Percentiles rank a stretch among this genome's conserved stretches.
Evolutionary conservation across 2,329 filamentous ascomycete genomes (phyloP).

Genomic region (Aspergillus sojae): DNA sequence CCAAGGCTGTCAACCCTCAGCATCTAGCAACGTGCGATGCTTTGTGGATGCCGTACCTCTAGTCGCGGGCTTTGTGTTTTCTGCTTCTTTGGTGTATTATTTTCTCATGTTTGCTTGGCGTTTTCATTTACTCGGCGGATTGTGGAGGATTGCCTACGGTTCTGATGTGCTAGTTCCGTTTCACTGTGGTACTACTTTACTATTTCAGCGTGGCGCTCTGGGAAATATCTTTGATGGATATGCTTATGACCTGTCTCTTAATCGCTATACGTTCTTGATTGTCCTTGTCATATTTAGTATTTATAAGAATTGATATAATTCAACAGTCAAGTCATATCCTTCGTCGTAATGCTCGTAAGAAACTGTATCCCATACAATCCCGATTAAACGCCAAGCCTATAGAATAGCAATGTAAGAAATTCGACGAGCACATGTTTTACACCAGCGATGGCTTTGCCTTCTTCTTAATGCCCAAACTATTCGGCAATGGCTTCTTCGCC

Average conservation of each 20-base stretch:
- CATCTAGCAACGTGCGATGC: constrained; percentile 87
- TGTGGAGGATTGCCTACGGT: constrained; percentile 9
- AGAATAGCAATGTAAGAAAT: background rate
- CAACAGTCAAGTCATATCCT: background rate
- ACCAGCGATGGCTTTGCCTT: constrained; percentile 67
- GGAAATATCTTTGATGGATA: constrained; percentile 17
- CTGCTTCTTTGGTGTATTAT: constrained; percentile 12
- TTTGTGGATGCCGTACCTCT: constrained; percentile 97
- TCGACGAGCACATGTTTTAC: constrained; percentile 12
- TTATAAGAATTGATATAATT: background rate
- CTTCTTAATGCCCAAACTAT: constrained; percentile 84
- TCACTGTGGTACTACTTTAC: constrained; percentile 8
- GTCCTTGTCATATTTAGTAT: constrained; percentile 15
- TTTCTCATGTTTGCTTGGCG: constrained; percentile 19
- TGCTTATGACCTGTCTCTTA: constrained; percentile 19
- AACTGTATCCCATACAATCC: constrained; percentile 1
- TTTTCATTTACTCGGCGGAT: constrained; percentile 15
- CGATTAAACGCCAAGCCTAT: constrained; percentile 13
- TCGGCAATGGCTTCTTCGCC: constrained; percentile 81
- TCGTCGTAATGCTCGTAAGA: constrained; percentile 4
- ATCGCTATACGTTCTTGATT: constrained; percentile 11
- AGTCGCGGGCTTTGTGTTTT: constrained; percentile 14
- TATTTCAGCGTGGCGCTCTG: constrained; percentile 30
- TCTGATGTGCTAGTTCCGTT: constrained; percentile 2
- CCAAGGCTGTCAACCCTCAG: constrained; percentile 88